A percentile compares a stretch with the other conserved stretches of the same genome.
These are phyloP conservation scores for Dichotomopilus funicola DNA, from an alignment of 2,329 filamentous ascomycete species.

Conservation along the genomic window DNA sequence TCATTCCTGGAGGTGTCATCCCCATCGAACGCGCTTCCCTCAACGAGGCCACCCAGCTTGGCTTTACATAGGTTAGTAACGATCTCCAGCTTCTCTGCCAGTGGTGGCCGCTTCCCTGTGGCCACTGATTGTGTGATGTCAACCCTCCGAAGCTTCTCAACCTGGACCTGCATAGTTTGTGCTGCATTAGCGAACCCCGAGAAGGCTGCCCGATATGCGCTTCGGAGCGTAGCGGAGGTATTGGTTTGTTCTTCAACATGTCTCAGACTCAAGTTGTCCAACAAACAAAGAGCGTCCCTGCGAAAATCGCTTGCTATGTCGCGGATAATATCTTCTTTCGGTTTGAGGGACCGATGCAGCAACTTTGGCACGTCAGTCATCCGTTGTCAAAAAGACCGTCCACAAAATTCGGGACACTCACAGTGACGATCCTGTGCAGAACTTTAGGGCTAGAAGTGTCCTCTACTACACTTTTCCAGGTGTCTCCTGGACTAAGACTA, in stretches of 20 bases:
- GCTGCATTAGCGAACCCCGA: constrained; percentile 6
- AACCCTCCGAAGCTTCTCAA: constrained; percentile 5
- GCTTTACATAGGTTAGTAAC: constrained; percentile 4
- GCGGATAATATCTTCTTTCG: constrained; percentile 14
- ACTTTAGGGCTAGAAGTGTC: constrained; percentile 11
- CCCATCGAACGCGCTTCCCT: background rate
- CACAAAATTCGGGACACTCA: background rate
- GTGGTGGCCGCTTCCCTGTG: background rate
- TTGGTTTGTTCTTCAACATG: constrained; percentile 10
- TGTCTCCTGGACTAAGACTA: background rate
- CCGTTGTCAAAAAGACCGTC: background rate
- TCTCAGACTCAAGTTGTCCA: constrained; percentile 9
- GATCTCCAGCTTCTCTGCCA: constrained; percentile 10
- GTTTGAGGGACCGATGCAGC: constrained; percentile 19
- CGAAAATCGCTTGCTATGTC: constrained; percentile 17
- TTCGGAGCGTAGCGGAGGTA: background rate
- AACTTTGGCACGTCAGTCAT: background rate
- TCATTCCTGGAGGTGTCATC: background rate
- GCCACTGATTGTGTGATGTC: background rate
- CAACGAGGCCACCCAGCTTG: background rate
- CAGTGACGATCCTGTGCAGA: constrained; percentile 14
- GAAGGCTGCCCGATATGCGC: constrained; percentile 5
- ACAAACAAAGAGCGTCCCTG: constrained; percentile 11
- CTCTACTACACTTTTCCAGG: constrained; percentile 12
- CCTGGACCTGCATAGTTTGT: constrained; percentile 3